Evolutionary conservation across 805 yeast genomes (phyloP).

Genomic region (Lachancea sp.): DNA sequence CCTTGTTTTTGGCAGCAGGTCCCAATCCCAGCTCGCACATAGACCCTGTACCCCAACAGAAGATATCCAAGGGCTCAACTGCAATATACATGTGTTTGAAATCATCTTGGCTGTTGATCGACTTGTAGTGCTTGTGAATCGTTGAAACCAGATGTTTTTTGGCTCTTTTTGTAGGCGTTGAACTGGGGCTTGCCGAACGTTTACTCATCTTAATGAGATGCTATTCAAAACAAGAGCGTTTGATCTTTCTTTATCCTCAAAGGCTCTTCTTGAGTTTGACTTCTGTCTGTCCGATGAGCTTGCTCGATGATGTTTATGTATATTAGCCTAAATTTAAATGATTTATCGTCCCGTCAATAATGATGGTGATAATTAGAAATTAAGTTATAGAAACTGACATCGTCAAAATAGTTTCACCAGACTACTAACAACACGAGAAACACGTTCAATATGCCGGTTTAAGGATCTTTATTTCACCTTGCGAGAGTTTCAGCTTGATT

Average conservation of each 20-base stretch:
- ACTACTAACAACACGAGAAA: too few species aligned
- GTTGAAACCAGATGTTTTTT: constrained; percentile 10
- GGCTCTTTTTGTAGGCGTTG: constrained; percentile 9
- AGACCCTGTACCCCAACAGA: constrained; percentile 94
- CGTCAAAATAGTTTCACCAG: too few species aligned
- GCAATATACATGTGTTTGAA: constrained; percentile 29
- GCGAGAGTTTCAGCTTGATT: too few species aligned
- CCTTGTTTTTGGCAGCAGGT: constrained; percentile 83
- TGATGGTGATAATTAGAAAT: too few species aligned
- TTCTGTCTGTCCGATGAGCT: background rate
- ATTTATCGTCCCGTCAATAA: too few species aligned
- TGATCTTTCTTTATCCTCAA: too few species aligned
- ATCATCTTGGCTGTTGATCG: constrained; percentile 32
- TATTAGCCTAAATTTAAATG: too few species aligned
- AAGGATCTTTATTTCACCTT: too few species aligned
- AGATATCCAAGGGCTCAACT: constrained; percentile 56
- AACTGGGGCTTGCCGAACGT: constrained; percentile 17
- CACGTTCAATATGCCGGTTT: too few species aligned
- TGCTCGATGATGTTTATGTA: background rate
- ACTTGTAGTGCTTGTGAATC: constrained; percentile 11
- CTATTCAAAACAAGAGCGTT: too few species aligned
- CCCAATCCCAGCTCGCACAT: constrained; percentile 99
- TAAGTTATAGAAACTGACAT: too few species aligned
- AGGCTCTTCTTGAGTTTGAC: too few species aligned
- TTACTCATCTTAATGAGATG: constrained; percentile 17